Percentiles rank a stretch among this genome's conserved stretches.
Evolutionary conservation across 305 asterid genomes (phyloP).

Genomic region (Fraxinus baroniana): DNA sequence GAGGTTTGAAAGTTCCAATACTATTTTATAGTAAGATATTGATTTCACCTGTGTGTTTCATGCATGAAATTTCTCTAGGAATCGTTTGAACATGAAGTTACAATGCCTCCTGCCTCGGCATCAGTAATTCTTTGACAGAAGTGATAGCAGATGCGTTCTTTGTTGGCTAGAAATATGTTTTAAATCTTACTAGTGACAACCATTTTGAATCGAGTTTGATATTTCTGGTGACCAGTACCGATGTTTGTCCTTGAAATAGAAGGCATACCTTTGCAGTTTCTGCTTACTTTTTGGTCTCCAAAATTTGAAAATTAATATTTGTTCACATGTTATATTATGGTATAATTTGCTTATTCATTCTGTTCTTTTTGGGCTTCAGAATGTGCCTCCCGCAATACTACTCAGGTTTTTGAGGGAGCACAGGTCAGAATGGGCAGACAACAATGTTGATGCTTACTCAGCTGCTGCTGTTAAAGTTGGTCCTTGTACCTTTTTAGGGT

Average conservation of each 20-base stretch:
- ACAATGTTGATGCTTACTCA: conserved; percentile 70
- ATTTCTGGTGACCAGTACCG: neutral
- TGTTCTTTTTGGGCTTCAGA: conserved; percentile 38
- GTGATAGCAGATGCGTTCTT: neutral
- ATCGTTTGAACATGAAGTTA: neutral
- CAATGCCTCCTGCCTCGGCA: neutral
- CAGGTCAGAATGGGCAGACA: conserved; percentile 95
- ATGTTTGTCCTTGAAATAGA: neutral
- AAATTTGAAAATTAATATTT: neutral
- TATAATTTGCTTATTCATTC: conserved; percentile 6
- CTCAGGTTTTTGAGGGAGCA: conserved; percentile 84
- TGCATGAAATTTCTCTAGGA: neutral
- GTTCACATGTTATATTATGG: neutral
- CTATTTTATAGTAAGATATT: neutral
- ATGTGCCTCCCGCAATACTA: conserved; percentile 85
- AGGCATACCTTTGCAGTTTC: neutral
- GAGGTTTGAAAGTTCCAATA: neutral
- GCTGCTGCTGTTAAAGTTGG: conserved; percentile 64
- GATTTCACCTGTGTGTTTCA: neutral
- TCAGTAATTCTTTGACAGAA: neutral
- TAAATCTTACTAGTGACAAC: neutral
- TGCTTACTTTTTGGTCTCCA: neutral
- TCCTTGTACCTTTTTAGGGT: conserved; percentile 37
- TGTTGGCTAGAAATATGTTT: neutral
- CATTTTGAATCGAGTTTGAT: neutral